phyloP scores from a whole-genome alignment of 164 flowering plant genomes.

The Chimonanthus salicifolius region DNA sequence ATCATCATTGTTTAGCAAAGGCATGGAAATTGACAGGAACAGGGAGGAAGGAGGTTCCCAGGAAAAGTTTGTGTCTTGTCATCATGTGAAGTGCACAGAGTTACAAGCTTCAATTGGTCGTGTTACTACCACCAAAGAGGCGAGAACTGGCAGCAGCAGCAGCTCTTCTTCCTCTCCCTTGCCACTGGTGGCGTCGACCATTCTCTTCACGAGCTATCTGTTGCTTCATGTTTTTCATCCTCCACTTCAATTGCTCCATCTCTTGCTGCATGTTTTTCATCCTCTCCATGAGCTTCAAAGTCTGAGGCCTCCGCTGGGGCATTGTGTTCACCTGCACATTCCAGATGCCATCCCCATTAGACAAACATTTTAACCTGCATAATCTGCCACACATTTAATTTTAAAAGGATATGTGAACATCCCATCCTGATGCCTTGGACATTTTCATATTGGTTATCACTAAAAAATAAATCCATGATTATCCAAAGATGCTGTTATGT shows the following conservation, averaged over 20 bases:
- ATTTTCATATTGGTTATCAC: no score
- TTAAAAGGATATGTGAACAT: no score
- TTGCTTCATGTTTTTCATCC: conserved; percentile 43
- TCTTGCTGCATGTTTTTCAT: conserved; percentile 31
- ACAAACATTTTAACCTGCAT: neutral
- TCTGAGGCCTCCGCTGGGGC: conserved; percentile 58
- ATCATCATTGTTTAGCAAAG: no score
- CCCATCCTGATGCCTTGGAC: no score
- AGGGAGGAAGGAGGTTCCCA: no score
- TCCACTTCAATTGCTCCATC: conserved; percentile 35
- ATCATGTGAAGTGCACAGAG: no score
- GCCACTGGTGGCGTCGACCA: conserved; percentile 13
- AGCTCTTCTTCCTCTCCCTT: conserved; percentile 19
- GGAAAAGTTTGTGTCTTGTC: no score
- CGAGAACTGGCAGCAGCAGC: neutral
- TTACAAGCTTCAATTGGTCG: no score
- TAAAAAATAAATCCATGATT: no score
- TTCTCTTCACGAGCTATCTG: conserved; percentile 17
- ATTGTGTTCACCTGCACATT: conserved; percentile 13
- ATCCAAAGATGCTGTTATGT: no score
- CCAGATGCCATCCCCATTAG: neutral
- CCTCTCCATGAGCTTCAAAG: conserved; percentile 77
- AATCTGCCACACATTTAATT: neutral
- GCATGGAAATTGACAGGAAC: no score
- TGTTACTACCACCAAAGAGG: neutral